These are phyloP conservation scores for Capsicum rhomboideum DNA, from an alignment of 257 asterid genomes.

Conservation along the genomic window DNA sequence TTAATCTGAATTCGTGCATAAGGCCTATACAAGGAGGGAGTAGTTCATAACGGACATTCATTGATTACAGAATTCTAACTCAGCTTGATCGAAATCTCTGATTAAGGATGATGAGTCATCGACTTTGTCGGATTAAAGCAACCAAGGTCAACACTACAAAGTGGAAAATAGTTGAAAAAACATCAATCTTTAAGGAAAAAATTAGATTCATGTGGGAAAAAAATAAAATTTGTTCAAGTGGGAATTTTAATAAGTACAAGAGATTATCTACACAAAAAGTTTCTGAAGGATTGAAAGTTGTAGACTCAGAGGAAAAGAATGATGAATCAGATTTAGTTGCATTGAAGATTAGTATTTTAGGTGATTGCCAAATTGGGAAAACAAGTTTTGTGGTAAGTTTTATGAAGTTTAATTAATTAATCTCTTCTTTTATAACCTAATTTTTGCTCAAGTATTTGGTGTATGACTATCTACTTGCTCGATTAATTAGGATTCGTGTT, in stretches of 20 bases:
- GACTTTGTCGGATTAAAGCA: slow-evolving; percentile 34
- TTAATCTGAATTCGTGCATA: background rate
- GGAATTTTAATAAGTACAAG: slow-evolving; percentile 32
- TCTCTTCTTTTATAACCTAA: background rate
- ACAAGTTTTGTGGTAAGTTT: slow-evolving; percentile 64
- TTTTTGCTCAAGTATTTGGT: background rate
- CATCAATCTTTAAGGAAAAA: slow-evolving; percentile 34
- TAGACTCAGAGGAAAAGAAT: slow-evolving; percentile 7
- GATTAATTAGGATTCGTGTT: too few species aligned
- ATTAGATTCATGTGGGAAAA: slow-evolving; percentile 45
- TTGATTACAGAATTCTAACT: background rate
- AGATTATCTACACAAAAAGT: background rate
- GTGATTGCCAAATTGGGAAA: slow-evolving; percentile 88
- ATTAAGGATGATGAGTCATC: background rate
- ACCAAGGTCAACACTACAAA: slow-evolving; percentile 44
- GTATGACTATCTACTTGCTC: accelerated
- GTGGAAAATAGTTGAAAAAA: slow-evolving; percentile 46
- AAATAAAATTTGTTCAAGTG: slow-evolving; percentile 42
- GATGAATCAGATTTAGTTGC: slow-evolving; percentile 72
- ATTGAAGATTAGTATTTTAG: slow-evolving; percentile 73
- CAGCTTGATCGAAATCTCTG: background rate
- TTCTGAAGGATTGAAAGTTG: background rate
- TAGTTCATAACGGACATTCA: background rate
- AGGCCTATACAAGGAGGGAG: background rate
- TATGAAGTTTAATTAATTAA: background rate